phyloP scores from a whole-genome alignment of 75 land plant species.

The Cupressus sempervirens region DNA sequence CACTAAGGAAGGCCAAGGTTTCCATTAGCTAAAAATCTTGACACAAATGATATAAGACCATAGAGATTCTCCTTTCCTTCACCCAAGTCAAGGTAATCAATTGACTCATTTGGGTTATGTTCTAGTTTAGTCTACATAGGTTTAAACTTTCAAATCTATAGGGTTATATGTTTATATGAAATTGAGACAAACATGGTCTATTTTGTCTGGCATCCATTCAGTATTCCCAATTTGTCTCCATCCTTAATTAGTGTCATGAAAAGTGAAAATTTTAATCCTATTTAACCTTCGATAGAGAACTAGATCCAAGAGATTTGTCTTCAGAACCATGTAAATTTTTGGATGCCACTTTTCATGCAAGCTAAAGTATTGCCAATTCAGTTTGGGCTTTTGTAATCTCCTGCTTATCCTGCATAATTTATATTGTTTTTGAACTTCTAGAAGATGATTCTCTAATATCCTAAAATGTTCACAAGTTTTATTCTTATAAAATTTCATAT shows the following conservation, averaged over 20 bases:
- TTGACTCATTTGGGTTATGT: too few relatives aligned
- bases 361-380: constrained; percentile 67
- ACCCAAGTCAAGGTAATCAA: background rate
- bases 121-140: too few relatives aligned
- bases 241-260: too few relatives aligned
- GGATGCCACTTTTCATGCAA: constrained; percentile 45
- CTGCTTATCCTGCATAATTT: constrained; percentile 79
- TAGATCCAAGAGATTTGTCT: constrained; percentile 10
- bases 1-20: background rate
- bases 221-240: too few relatives aligned
- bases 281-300: background rate
- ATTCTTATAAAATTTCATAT: too few relatives aligned
- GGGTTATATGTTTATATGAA: too few relatives aligned
- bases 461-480: too few relatives aligned
- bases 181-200: too few relatives aligned
- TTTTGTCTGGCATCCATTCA: too few relatives aligned
- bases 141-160: too few relatives aligned
- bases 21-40: background rate
- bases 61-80: constrained; percentile 11
- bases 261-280: too few relatives aligned
- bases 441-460: too few relatives aligned
- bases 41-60: background rate
- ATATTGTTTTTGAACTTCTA: constrained; percentile 79
- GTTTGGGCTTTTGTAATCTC: constrained; percentile 74
- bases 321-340: constrained; percentile 13